Percentiles rank a stretch among this genome's conserved stretches.
phyloP scores from a whole-genome alignment of 148 eudicot genomes.

The Pharnaceum exiguum region DNA sequence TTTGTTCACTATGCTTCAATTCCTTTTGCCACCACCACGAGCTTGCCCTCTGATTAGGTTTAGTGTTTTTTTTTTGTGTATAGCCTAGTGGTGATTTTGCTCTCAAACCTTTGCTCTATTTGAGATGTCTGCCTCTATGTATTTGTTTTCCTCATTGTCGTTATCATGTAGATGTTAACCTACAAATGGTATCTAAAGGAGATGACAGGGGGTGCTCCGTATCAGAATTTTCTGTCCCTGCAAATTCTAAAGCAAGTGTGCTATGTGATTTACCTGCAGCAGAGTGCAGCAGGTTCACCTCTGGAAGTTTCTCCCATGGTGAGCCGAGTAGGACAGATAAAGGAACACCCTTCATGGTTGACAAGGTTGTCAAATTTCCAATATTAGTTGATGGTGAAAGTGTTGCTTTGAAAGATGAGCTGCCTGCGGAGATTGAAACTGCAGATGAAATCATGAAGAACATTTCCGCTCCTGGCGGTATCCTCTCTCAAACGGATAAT shows the following conservation, averaged over 20 bases:
- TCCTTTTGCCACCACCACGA: no score
- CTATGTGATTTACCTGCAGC: constrained; percentile 6
- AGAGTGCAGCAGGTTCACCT: constrained; percentile 2
- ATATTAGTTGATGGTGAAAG: neutral
- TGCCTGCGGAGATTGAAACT: constrained; percentile 2
- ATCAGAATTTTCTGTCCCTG: constrained; percentile 12
- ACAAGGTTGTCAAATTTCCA: constrained; percentile 14
- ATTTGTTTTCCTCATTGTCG: constrained; percentile 23
- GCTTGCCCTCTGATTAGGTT: constrained; percentile 8
- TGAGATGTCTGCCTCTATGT: constrained; percentile 21
- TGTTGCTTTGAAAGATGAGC: constrained; percentile 9
- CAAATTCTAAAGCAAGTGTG: constrained; percentile 9
- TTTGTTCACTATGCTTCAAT: no score
- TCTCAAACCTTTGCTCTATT: constrained; percentile 14
- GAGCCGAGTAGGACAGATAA: constrained; percentile 9
- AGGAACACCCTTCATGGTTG: constrained; percentile 11
- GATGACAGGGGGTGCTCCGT: constrained; percentile 12
- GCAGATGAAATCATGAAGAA: constrained; percentile 17
- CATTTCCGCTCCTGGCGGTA: constrained; percentile 11
- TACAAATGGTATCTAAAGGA: constrained; percentile 24
- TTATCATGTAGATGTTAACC: constrained; percentile 53
- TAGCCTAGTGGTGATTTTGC: constrained; percentile 3
- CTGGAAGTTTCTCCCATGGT: constrained; percentile 13
- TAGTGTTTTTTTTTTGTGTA: neutral
- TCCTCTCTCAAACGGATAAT: constrained; percentile 15